Evolutionary conservation across 768 basidiomycete genomes (phyloP).

Genomic region (Psilocybe cubensis): DNA sequence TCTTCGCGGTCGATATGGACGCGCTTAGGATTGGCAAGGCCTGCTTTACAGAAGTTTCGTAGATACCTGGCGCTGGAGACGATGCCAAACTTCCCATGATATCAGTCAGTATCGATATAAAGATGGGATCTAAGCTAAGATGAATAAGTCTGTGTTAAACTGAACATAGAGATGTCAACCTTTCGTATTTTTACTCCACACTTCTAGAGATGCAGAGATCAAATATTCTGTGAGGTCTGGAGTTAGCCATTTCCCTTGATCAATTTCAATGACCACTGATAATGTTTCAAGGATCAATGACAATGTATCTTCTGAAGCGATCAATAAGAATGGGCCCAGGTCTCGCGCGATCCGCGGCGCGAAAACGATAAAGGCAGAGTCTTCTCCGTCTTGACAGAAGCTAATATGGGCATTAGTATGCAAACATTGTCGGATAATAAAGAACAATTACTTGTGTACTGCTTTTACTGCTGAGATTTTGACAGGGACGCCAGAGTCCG

Average conservation of each 20-base stretch:
- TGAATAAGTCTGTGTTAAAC: not conserved
- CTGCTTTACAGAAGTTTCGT: constrained; percentile 71
- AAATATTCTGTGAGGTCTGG: constrained; percentile 67
- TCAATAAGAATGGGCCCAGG: constrained; percentile 80
- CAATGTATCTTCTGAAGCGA: constrained; percentile 86
- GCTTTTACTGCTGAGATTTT: constrained; percentile 96
- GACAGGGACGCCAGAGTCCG: constrained; percentile 76
- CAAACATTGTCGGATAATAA: not conserved
- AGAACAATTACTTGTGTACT: constrained; percentile 79
- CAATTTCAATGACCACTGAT: constrained; percentile 76
- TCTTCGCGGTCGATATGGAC: constrained; percentile 60
- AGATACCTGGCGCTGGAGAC: constrained; percentile 61
- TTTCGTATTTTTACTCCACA: constrained; percentile 87
- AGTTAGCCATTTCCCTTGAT: constrained; percentile 74
- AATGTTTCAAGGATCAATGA: constrained; percentile 88
- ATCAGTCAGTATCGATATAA: constrained; percentile 84
- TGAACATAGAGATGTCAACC: constrained; percentile 44
- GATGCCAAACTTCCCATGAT: constrained; percentile 73
- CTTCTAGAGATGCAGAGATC: constrained; percentile 68
- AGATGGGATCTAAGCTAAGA: constrained; percentile 70
- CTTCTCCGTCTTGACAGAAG: constrained; percentile 70
- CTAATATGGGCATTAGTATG: constrained; percentile 36
- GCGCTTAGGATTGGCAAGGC: constrained; percentile 75
- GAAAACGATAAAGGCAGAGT: constrained; percentile 61
- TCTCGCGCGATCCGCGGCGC: constrained; percentile 78